phyloP scores from a whole-genome alignment of 2,329 filamentous ascomycete species.

The Fusarium bactridioides region DNA sequence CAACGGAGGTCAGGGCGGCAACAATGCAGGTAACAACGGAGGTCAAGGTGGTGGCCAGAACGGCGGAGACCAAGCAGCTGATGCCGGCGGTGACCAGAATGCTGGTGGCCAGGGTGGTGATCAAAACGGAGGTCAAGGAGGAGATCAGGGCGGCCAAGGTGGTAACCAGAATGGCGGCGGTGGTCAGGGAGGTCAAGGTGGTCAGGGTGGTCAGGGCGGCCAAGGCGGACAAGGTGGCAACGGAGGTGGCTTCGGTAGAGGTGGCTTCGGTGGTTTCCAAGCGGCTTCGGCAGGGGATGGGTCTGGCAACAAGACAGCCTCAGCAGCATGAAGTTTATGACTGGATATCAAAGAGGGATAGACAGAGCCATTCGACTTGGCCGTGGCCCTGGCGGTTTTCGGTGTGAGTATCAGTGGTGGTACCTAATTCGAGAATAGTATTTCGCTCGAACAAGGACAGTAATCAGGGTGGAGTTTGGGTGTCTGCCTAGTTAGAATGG shows the following conservation, averaged over 20 bases:
- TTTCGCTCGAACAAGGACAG: conserved; percentile 49
- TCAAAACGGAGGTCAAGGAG: conserved; percentile 22
- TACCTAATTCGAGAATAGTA: conserved; percentile 59
- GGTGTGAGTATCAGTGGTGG: conserved; percentile 57
- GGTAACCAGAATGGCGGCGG: not conserved
- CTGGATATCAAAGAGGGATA: conserved; percentile 39
- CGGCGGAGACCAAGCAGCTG: not conserved
- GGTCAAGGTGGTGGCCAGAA: not conserved
- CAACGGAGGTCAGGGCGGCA: not conserved
- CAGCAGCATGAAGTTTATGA: conserved; percentile 20
- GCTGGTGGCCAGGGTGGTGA: not conserved
- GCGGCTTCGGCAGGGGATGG: conserved; percentile 23
- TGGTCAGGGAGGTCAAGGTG: not conserved
- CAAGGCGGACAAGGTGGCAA: conserved; percentile 15
- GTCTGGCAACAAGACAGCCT: conserved; percentile 20
- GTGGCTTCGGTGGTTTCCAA: conserved; percentile 20
- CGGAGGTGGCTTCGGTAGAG: not conserved
- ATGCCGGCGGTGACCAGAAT: not conserved
- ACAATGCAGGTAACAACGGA: not conserved
- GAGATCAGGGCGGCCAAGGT: conserved; percentile 16
- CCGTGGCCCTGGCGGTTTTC: conserved; percentile 59
- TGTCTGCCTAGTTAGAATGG: conserved; percentile 25
- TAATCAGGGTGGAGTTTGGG: conserved; percentile 42
- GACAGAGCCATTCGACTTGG: conserved; percentile 51
- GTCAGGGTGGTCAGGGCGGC: not conserved